phyloP scores from a whole-genome alignment of 352 stramenopile species.

The Globisporangium alternatum region DNA sequence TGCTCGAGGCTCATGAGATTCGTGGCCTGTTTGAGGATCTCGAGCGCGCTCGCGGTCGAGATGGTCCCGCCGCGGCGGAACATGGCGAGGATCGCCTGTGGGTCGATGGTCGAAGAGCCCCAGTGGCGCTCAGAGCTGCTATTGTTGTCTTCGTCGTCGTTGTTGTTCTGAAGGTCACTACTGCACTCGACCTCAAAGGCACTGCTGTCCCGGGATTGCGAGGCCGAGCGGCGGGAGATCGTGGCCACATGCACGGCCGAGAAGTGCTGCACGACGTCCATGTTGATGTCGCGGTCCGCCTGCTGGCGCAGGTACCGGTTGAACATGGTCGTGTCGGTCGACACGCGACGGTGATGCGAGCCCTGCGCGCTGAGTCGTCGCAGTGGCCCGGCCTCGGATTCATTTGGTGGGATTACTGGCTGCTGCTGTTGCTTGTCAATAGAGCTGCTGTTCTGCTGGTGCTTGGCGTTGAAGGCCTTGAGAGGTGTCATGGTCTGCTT shows the following conservation, averaged over 20 bases:
- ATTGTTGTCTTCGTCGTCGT: constrained; percentile 27
- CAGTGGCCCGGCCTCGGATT: constrained; percentile 50
- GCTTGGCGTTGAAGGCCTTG: constrained; percentile 21
- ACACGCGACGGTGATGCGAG: constrained; percentile 64
- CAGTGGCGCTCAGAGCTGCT: not conserved
- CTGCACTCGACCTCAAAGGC: not conserved
- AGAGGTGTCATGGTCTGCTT: constrained; percentile 11
- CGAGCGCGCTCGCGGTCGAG: constrained; percentile 43
- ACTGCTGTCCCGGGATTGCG: not conserved
- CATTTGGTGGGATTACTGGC: constrained; percentile 22
- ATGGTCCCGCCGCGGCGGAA: constrained; percentile 47
- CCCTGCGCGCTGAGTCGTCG: constrained; percentile 50
- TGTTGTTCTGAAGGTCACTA: constrained; percentile 25
- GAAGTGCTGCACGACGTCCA: constrained; percentile 59
- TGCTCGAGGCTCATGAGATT: constrained; percentile 58
- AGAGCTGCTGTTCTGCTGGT: constrained; percentile 4
- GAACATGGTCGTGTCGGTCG: constrained; percentile 70
- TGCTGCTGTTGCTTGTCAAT: constrained; percentile 12
- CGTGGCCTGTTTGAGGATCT: constrained; percentile 55
- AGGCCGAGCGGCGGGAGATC: constrained; percentile 18
- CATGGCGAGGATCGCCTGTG: constrained; percentile 27
- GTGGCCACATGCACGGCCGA: constrained; percentile 42
- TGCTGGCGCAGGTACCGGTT: constrained; percentile 58
- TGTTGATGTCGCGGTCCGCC: constrained; percentile 51
- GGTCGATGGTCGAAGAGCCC: constrained; percentile 22